Conservation (phyloP, 2,329 filamentous ascomycete genomes). For the Sclerotinia glacialis region DNA sequence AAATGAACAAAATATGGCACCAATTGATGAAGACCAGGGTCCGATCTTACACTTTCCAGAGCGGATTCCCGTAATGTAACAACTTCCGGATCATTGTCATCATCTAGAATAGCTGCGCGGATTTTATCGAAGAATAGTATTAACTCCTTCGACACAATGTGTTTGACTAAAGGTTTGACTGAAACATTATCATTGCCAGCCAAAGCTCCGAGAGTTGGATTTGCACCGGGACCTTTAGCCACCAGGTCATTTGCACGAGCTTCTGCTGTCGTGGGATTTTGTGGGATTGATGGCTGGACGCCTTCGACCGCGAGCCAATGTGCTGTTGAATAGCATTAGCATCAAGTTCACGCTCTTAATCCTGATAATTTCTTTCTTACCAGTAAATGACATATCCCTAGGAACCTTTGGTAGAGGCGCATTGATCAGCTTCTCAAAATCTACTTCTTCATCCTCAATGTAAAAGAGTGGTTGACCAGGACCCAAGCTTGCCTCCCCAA, state of each 20-base stretch:
- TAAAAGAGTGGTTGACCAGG: conserved; percentile 95
- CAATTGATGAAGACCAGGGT: conserved; percentile 91
- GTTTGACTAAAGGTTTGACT: conserved; percentile 89
- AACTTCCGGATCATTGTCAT: conserved; percentile 76
- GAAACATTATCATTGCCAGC: conserved; percentile 79
- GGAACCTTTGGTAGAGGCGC: conserved; percentile 92
- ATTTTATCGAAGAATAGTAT: conserved; percentile 97
- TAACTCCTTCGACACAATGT: conserved; percentile 92
- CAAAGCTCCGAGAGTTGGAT: conserved; percentile 77
- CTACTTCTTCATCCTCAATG: conserved; percentile 96
- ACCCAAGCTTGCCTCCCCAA: conserved; percentile 89
- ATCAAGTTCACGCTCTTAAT: not conserved
- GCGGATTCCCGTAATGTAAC: conserved; percentile 74
- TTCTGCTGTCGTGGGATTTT: conserved; percentile 88
- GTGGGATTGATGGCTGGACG: conserved; percentile 92
- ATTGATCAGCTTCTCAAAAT: conserved; percentile 99
- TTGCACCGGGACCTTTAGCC: conserved; percentile 85
- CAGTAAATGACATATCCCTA: conserved; percentile 86
- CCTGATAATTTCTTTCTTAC: conserved; percentile 49
- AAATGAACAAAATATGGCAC: conserved; percentile 97
- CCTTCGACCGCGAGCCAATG: conserved; percentile 98
- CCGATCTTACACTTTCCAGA: conserved; percentile 78
- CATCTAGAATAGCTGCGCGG: conserved; percentile 81
- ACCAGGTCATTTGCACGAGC: conserved; percentile 80
- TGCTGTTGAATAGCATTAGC: conserved; percentile 50